Percentiles rank a stretch among this genome's conserved stretches.
Evolutionary conservation across 179 eudicot species (phyloP).

Genomic region (Sideroxylon spinosum): DNA sequence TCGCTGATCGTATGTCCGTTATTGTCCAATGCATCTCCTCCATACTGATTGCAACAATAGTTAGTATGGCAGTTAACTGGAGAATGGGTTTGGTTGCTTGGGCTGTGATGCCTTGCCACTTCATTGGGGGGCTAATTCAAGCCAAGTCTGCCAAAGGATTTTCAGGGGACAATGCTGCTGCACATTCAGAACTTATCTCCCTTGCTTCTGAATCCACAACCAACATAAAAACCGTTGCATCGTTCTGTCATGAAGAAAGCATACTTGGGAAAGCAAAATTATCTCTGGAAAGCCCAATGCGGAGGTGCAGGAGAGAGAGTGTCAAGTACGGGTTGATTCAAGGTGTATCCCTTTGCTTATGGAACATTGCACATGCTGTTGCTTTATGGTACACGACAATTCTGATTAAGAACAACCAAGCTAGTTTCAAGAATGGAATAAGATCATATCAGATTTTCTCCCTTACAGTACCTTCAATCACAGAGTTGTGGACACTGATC

Average conservation of each 20-base stretch:
- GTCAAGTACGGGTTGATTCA: conserved; percentile 44
- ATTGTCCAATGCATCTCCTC: conserved; percentile 25
- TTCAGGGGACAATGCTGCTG: conserved; percentile 32
- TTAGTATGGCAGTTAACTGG: conserved; percentile 45
- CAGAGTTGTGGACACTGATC: conserved; percentile 51
- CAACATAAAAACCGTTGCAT: conserved; percentile 41
- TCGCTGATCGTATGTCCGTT: conserved; percentile 45
- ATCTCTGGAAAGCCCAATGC: conserved; percentile 30
- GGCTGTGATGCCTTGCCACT: conserved; percentile 60
- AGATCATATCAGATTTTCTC: conserved; percentile 53
- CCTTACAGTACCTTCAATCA: conserved; percentile 46
- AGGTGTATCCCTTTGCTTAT: conserved; percentile 46
- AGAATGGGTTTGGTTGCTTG: conserved; percentile 55
- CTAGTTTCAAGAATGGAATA: conserved; percentile 39
- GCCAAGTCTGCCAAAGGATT: conserved; percentile 54
- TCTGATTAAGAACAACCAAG: conserved; percentile 34
- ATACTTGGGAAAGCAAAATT: conserved; percentile 37
- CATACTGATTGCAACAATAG: conserved; percentile 44
- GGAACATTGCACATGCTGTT: conserved; percentile 52
- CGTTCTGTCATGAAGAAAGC: conserved; percentile 44
- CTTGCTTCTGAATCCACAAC: conserved; percentile 44
- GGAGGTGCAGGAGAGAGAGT: conserved; percentile 32
- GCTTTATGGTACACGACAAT: conserved; percentile 43
- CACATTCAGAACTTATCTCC: conserved; percentile 35
- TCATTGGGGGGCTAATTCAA: conserved; percentile 49